A percentile compares a stretch with the other conserved stretches of the same genome.
Evolutionary conservation across 306 rosid genomes (phyloP).

Genomic region (Hippophae rhamnoides): DNA sequence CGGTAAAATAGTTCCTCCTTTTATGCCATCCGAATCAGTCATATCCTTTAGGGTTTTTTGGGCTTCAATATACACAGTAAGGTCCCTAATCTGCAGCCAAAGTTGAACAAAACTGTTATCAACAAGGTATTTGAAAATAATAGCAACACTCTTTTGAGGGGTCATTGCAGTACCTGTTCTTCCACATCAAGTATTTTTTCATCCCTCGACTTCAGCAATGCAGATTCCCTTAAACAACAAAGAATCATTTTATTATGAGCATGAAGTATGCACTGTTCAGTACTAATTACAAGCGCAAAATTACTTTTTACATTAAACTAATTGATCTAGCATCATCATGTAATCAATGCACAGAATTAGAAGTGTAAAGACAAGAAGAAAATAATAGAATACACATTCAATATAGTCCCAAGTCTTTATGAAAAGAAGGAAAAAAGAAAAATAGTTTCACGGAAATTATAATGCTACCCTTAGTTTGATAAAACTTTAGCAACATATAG

Average conservation of each 20-base stretch:
- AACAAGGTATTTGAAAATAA: constrained; percentile 1
- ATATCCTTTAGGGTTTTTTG: constrained; percentile 62
- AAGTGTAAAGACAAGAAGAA: too few relatives aligned
- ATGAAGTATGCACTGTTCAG: neutral
- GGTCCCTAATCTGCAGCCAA: constrained; percentile 68
- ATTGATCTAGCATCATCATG: neutral
- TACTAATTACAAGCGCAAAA: neutral
- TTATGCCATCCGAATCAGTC: constrained; percentile 59
- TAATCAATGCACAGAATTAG: neutral
- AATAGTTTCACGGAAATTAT: too few relatives aligned
- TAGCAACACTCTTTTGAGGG: constrained; percentile 3
- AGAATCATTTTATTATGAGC: constrained; percentile 6
- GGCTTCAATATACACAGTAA: constrained; percentile 61
- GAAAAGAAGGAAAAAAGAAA: too few relatives aligned
- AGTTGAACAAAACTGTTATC: constrained; percentile 17
- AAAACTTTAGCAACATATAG: too few relatives aligned
- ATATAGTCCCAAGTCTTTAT: too few relatives aligned
- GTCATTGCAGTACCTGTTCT: constrained; percentile 64
- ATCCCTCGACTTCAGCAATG: constrained; percentile 31
- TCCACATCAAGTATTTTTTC: constrained; percentile 64
- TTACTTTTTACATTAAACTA: neutral
- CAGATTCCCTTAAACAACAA: constrained; percentile 52
- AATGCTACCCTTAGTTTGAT: too few relatives aligned
- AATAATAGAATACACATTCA: too few relatives aligned
- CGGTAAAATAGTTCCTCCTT: constrained; percentile 71